Evolutionary conservation across 352 stramenopile species (phyloP), one percentile per base, ranked within the genome.

Genomic region (Phytopythium helicoides): DNA sequence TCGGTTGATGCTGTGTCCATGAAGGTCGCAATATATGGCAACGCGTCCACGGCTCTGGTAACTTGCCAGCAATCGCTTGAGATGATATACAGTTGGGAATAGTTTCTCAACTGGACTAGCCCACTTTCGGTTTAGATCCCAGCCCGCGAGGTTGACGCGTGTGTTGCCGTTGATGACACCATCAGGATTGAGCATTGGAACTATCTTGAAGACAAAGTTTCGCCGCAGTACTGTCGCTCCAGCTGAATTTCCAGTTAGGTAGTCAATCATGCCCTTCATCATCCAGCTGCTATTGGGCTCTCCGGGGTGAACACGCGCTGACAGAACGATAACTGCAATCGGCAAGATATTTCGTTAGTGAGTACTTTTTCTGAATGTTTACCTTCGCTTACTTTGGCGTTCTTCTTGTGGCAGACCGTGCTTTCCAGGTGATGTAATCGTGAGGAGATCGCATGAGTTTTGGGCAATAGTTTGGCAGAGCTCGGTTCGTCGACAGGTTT

Each of bases 141-240:
- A 90, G 1, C 79, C 91, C 0, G 89, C 81, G 15, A 97, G 69
- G 41, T 75, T 94, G 12, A 90, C 85, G 18, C 91, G 85, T 39
- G 92, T 94, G 56, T 97, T 97, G 53, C 91, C 91, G 41, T 96
- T 89, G 36, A 97, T 86, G 36, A 97, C 91, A 19, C 91, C 91
- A 56, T 97, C 91, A 0, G 87, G 86, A 41, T 97, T 97, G 35
- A 97, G 81, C 91, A 97, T 97, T 6, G 91, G 91, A 7, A 96
- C 82, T 18, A 97, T 42, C 60, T 96, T 95, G 58, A 97, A 96
- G 15, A 96, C 59, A 23, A 96, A 96, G 47, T 89, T 56, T 26
- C 73, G 67, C 3, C 89, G 81, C 9, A 97, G 64, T 11, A 92
- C 54, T 3, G 59, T 57, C 0, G 91, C 89, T 1, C 72, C 85